Percentiles rank a stretch among this genome's conserved stretches.
Conservation (phyloP, 331 rosid species). For the Malus hybrid region DNA sequence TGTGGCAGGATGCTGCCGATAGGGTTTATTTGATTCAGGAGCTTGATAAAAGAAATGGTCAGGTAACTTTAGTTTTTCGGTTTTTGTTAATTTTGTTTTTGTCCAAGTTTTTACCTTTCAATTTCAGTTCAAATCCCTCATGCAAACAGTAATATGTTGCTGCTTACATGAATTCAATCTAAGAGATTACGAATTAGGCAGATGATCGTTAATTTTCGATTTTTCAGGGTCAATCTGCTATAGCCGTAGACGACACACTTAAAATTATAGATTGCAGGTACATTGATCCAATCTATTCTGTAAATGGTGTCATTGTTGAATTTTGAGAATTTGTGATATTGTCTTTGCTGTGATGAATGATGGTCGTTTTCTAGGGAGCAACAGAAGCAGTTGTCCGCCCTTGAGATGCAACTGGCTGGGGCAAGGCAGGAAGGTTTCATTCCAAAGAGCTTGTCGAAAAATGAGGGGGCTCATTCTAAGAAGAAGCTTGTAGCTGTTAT, state of each 20-base stretch:
- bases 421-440: constrained; percentile 62
- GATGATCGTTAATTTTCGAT: constrained; percentile 36
- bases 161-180: too few species aligned
- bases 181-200: constrained; percentile 17
- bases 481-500: constrained; percentile 44
- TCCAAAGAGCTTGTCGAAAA: constrained; percentile 24
- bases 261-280: constrained; percentile 63
- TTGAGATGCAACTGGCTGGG: constrained; percentile 51
- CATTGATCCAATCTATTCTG: constrained; percentile 1
- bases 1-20: constrained; percentile 58
- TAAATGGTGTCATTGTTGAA: neutral
- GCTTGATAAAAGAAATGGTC: constrained; percentile 37
- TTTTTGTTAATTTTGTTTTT: neutral
- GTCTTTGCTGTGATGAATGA: constrained; percentile 6
- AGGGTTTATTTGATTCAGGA: constrained; percentile 43
- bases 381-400: constrained; percentile 40
- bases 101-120: neutral
- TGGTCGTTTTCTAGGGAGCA: constrained; percentile 41
- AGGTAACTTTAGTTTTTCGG: constrained; percentile 22
- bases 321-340: neutral
- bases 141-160: neutral
- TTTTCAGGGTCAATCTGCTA: constrained; percentile 60
- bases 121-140: neutral
- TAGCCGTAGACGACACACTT: constrained; percentile 58
- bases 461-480: constrained; percentile 27